These are phyloP conservation scores for Mimosa pudica DNA, from an alignment of 306 rosid genomes.

Conservation along the genomic window DNA sequence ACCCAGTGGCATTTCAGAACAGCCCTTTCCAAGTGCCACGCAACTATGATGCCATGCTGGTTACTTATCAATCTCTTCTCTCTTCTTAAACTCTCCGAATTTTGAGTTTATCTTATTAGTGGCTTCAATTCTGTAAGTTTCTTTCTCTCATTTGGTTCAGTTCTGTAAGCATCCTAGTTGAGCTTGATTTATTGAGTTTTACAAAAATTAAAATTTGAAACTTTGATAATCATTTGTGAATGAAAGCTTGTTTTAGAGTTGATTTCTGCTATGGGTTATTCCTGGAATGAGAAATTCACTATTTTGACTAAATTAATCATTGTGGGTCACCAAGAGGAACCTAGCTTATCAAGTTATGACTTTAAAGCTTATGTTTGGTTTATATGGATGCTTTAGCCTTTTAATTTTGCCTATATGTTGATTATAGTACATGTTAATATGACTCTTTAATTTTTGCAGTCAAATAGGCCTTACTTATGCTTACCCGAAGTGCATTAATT, in stretches of 20 bases:
- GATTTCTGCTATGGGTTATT: background rate
- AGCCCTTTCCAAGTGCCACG: background rate
- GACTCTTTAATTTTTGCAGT: background rate
- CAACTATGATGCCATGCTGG: background rate
- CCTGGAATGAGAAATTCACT: background rate
- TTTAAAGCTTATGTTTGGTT: constrained; percentile 5
- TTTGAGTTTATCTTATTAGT: constrained; percentile 8
- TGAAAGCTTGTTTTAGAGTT: constrained; percentile 14
- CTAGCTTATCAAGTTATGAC: background rate
- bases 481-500: background rate
- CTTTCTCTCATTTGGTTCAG: background rate
- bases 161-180: background rate
- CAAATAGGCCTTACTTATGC: background rate
- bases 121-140: constrained; percentile 43
- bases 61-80: background rate
- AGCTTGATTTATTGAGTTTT: background rate
- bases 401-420: background rate
- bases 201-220: constrained; percentile 5
- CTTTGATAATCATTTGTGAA: background rate
- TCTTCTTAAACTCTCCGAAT: background rate
- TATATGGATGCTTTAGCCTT: background rate
- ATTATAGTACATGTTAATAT: background rate
- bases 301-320: background rate
- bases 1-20: constrained; percentile 28
- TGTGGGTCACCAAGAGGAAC: background rate